Evolutionary conservation across 371 early-diverging fungal genomes (phyloP), one percentile per base, ranked within the genome.

Genomic region (Haplosporangium sp.): DNA sequence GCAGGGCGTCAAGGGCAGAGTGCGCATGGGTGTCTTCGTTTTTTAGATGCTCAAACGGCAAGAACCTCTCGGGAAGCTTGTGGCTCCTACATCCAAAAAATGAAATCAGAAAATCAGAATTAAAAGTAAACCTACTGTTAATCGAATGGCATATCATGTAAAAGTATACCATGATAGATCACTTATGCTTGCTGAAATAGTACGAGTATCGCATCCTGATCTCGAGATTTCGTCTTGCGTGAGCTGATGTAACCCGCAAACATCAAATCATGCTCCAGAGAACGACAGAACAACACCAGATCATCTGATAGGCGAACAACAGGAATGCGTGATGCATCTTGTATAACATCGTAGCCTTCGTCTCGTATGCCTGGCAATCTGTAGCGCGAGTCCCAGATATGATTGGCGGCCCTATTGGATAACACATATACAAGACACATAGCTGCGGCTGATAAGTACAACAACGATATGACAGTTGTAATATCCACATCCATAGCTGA

Each of bases 21-120:
- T 61, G 72, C 2, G 56, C 62, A 56, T 59, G 62, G 4, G 54
- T 60, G 51, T 65, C 72, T 38, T 64, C 61, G 21, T 60, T 61
- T 20, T 40, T 43, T 10, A 21, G 46, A 6, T 48, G 51, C 41
- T 40, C 20, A 16, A 57, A 59, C 5, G 61, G 23, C 20, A 67
- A 20, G 48, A 38, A 55, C 40, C 41, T 47, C 10, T 11, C 41
- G 2, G 67, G 61, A 13, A 67, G 61, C 42, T 62, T 62, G 5
- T 56, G 36, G 46, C 36, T 40, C 50, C 64, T 64, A 64, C 50
- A 56, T 46, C 47, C 23, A 40, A 62, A 53, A 53, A 41, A 7
- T 37, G 29, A 55, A 55, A 4, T 21, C n/a, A 47, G 29, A 45
- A 20, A 20, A 45, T n/a, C 10, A 3, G 50, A 38, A 60, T 42